Base-by-base conservation (phyloP, 257 asterid genomes). In the Rubia yunnanensis region DNA sequence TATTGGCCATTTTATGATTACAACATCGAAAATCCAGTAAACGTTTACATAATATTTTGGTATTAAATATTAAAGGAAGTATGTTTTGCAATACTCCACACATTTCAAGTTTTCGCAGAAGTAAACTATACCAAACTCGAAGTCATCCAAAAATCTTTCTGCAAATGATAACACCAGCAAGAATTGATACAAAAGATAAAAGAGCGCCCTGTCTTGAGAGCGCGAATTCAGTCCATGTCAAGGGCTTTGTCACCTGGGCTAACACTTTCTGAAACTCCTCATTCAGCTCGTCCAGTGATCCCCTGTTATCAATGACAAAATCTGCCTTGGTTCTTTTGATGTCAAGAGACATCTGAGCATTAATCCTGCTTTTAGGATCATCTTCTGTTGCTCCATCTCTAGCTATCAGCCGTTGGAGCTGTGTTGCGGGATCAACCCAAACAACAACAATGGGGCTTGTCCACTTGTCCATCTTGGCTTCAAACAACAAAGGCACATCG, bases 401-500 rank as follows among this genome's bases (percentile, higher is more conserved):
- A 18, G 79, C 68, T 85, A 69, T 85, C 15, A 94, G 83, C 26
- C 96, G 85, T 68, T 61, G 86, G 60, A 90, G 97, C 77, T 90
- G 97, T 73, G 96, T 94, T 77, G 81, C 78, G 2, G 88, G 95
- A 68, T 86, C 88, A 60, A 85, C 95, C 97, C 95, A 94, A 65
- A 94, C 89, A 56, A 94, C 98, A 67, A 90, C 74, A 38, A 85
- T 79, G 63, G 97, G 95, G 52, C 81, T 86, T 55, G 99, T 88
- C 95, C 95, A 90, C 64, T 66, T 83, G 77, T 85, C 92, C 77
- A 94, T 80, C 78, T 88, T 88, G 72, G 89, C 92, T 79, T 94
- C 96, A 74, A 94, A 90, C 83, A 94, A 76, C 77, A 94, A 79
- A 68, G 98, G 99, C 65, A 94, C 92, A 60, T 94, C 99, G 22